Conservation (phyloP, 192 early-diverging fungal genomes). For the Entomortierella chlamydospora region DNA sequence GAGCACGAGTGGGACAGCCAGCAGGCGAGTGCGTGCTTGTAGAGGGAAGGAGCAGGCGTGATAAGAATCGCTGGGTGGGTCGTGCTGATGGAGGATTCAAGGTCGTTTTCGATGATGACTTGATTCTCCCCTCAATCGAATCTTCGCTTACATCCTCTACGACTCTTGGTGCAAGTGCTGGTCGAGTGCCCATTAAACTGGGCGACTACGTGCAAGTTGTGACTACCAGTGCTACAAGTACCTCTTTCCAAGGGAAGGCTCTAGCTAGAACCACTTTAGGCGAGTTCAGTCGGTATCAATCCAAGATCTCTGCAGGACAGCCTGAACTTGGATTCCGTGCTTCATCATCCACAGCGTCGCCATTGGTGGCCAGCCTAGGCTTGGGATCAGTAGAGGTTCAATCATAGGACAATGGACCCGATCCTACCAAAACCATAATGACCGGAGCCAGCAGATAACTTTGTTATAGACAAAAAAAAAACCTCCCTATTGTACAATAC, state of each 20-base stretch:
- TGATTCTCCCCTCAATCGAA: slow-evolving; percentile 32
- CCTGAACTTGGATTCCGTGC: not conserved
- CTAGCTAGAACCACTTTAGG: slow-evolving; percentile 41
- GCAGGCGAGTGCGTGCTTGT: slow-evolving; percentile 54
- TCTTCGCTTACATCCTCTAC: slow-evolving; percentile 5
- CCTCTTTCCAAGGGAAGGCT: slow-evolving; percentile 56
- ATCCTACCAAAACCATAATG: too few relatives aligned
- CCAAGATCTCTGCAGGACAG: slow-evolving; percentile 5
- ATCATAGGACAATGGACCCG: not conserved
- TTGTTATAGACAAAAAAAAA: slow-evolving; percentile 6
- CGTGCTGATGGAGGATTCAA: slow-evolving; percentile 77
- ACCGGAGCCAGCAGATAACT: too few relatives aligned
- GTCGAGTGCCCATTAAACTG: slow-evolving; percentile 33
- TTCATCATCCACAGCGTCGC: not conserved
- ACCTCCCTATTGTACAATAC: not conserved
- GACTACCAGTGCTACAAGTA: slow-evolving; percentile 45
- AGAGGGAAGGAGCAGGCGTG: slow-evolving; percentile 49
- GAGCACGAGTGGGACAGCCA: slow-evolving; percentile 20
- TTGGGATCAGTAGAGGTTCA: slow-evolving; percentile 8
- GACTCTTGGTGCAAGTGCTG: not conserved
- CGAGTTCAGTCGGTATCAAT: slow-evolving; percentile 35
- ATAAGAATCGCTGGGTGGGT: slow-evolving; percentile 61
- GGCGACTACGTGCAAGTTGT: slow-evolving; percentile 56
- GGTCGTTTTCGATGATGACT: slow-evolving; percentile 65
- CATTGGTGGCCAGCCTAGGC: not conserved